Conservation (phyloP, 352 stramenopile genomes). For the Aphanomyces invadans region DNA sequence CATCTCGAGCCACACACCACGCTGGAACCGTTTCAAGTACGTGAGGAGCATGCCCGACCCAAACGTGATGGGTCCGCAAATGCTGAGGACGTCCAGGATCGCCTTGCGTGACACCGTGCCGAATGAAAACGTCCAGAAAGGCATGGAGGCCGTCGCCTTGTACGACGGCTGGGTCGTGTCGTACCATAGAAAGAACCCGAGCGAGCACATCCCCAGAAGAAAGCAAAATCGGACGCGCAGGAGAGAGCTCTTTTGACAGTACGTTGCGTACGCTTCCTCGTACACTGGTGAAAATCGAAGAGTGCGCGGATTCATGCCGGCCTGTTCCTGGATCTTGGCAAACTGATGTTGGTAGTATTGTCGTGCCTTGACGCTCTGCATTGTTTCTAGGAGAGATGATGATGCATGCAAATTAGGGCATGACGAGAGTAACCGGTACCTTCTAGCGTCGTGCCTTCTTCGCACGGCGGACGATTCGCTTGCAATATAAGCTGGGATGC, state of each 20-base stretch:
- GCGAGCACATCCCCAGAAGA: constrained; percentile 43
- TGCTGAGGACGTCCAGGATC: constrained; percentile 19
- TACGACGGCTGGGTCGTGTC: constrained; percentile 18
- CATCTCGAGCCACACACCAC: constrained; percentile 37
- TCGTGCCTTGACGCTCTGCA: constrained; percentile 73
- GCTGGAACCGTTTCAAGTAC: constrained; percentile 39
- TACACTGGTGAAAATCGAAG: constrained; percentile 65
- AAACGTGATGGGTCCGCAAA: constrained; percentile 30
- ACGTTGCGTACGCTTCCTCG: constrained; percentile 51
- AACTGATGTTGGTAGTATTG: constrained; percentile 74
- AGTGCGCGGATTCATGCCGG: constrained; percentile 46
- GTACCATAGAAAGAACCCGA: constrained; percentile 41
- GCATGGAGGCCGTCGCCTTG: constrained; percentile 21
- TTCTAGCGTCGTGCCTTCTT: constrained; percentile 46
- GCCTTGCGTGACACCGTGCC: constrained; percentile 18
- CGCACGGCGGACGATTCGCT: constrained; percentile 57
- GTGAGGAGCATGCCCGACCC: constrained; percentile 41
- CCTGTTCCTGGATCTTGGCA: constrained; percentile 69
- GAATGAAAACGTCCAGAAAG: constrained; percentile 16
- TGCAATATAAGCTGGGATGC: constrained; percentile 60
- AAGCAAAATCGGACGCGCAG: constrained; percentile 56
- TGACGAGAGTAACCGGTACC: constrained; percentile 24
- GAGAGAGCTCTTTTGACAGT: constrained; percentile 44
- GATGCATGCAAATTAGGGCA: background rate
- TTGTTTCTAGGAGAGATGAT: constrained; percentile 38